Evolutionary conservation across 1,139 yeast genomes (phyloP).

Genomic region (Magnusiomyces sp.): DNA sequence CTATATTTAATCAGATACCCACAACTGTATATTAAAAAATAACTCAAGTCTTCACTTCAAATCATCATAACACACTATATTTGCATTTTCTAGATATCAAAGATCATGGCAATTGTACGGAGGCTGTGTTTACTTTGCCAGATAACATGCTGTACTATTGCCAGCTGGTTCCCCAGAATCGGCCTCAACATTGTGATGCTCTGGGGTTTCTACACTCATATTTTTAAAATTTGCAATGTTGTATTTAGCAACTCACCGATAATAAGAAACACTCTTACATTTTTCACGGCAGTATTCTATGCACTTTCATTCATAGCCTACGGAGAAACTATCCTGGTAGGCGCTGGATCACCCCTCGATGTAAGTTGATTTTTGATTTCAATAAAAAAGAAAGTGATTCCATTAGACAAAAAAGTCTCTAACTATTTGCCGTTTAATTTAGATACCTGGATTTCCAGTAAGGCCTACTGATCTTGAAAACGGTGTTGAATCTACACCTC

Average conservation of each 20-base stretch:
- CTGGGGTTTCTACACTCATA: constrained; percentile 51
- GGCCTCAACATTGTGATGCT: constrained; percentile 43
- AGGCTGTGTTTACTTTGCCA: no score
- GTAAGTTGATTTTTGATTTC: constrained; percentile 7
- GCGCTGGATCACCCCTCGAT: constrained; percentile 46
- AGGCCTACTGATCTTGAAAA: not conserved
- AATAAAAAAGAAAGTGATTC: not conserved
- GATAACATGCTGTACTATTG: constrained; percentile 39
- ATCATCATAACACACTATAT: not conserved
- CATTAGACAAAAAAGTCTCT: not conserved
- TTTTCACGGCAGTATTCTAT: constrained; percentile 24
- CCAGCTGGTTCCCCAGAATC: constrained; percentile 51
- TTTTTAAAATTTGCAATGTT: constrained; percentile 24
- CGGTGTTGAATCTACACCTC: constrained; percentile 26
- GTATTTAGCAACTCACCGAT: constrained; percentile 2
- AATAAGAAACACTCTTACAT: constrained; percentile 13
- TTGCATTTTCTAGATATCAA: no score
- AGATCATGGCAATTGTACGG: no score
- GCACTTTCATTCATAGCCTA: constrained; percentile 39
- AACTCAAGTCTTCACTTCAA: not conserved
- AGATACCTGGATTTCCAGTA: constrained; percentile 3
- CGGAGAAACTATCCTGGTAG: constrained; percentile 43
- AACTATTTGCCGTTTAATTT: not conserved
- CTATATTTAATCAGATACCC: constrained; percentile 14
- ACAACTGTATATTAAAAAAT: not conserved